Conservation (phyloP, 73 alveolate genomes). For the Diophrys appendiculata region DNA sequence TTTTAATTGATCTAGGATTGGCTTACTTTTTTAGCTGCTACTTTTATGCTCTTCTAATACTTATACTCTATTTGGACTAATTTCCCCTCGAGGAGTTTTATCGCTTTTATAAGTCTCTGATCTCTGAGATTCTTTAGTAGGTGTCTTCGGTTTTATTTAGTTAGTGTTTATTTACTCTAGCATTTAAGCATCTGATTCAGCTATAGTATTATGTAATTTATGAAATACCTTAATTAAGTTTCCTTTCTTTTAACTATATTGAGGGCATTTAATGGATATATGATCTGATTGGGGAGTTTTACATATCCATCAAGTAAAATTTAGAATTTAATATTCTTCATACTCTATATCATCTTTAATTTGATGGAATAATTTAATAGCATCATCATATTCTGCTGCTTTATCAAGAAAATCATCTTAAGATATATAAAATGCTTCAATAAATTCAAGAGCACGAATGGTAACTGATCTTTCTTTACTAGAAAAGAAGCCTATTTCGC, state of each 20-base stretch:
- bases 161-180: too few species aligned
- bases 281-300: background rate
- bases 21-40: too few species aligned
- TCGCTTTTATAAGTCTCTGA: background rate
- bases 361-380: background rate
- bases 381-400: background rate
- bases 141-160: background rate
- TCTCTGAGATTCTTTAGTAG: background rate
- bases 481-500: slow-evolving; percentile 67
- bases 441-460: background rate
- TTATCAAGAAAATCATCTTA: background rate
- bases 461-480: slow-evolving; percentile 1
- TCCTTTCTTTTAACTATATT: background rate
- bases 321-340: too few species aligned
- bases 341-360: background rate
- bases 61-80: background rate
- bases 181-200: too few species aligned
- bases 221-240: too few species aligned
- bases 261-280: background rate
- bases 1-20: too few species aligned
- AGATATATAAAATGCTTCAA: background rate
- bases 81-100: background rate
- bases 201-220: background rate
- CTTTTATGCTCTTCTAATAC: too few species aligned
- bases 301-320: background rate